These are phyloP conservation scores for Cladosporium sp. DNA, from an alignment of 2,329 filamentous ascomycete genomes.

Conservation along the genomic window DNA sequence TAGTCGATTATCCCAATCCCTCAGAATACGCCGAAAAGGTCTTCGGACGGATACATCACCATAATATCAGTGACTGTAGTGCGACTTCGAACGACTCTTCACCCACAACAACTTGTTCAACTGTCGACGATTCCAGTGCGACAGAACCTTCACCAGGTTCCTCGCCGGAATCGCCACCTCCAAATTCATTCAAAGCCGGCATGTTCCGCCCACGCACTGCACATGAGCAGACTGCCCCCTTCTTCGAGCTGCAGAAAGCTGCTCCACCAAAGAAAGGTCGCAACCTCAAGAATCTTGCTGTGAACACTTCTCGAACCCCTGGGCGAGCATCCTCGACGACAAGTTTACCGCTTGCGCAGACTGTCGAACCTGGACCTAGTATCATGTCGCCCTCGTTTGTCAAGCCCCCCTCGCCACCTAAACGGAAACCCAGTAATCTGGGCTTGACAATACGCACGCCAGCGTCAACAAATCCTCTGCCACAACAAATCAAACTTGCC, in stretches of 20 bases:
- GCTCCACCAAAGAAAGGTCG: constrained; percentile 61
- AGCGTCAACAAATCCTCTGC: constrained; percentile 52
- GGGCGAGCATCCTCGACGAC: constrained; percentile 37
- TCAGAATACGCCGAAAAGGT: constrained; percentile 23
- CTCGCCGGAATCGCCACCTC: constrained; percentile 80
- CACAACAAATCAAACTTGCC: constrained; percentile 52
- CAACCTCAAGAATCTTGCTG: constrained; percentile 71
- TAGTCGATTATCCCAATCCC: constrained; percentile 12
- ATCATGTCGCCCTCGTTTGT: constrained; percentile 74
- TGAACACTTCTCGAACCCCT: constrained; percentile 58
- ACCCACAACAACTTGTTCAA: constrained; percentile 89
- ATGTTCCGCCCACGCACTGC: constrained; percentile 44
- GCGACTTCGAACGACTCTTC: constrained; percentile 85
- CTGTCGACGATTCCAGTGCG: constrained; percentile 83
- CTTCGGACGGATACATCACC: constrained; percentile 52
- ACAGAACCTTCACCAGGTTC: constrained; percentile 89
- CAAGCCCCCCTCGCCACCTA: constrained; percentile 67
- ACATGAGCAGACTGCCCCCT: constrained; percentile 51
- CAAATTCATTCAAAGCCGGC: constrained; percentile 60
- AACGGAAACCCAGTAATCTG: constrained; percentile 69
- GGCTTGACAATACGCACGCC: constrained; percentile 69
- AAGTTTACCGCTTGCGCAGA: constrained; percentile 3
- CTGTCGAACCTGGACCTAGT: constrained; percentile 52
- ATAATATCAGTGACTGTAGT: constrained; percentile 73
- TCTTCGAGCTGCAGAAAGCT: constrained; percentile 47